Conservation (phyloP, 768 basidiomycete genomes). For the Suillus spraguei region DNA sequence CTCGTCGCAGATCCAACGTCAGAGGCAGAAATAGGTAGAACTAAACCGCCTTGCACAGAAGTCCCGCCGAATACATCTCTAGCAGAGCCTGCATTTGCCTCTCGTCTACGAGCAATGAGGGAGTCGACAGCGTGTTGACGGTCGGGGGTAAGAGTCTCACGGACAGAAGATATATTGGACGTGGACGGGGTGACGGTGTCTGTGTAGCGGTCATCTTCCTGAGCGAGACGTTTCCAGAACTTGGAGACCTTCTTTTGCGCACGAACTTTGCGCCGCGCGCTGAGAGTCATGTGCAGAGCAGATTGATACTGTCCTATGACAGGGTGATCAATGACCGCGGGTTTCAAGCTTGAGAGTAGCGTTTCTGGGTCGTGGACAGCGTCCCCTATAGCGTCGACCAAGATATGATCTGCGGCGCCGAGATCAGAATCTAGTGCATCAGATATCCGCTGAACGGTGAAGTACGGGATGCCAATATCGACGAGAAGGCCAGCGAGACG, state of each 20-base stretch:
- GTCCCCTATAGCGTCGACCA: conserved; percentile 45
- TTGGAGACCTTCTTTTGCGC: conserved; percentile 45
- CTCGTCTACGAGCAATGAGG: conserved; percentile 33
- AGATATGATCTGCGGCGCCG: conserved; percentile 42
- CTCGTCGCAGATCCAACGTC: conserved; percentile 14
- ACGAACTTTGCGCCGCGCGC: conserved; percentile 45
- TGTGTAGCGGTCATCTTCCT: conserved; percentile 29
- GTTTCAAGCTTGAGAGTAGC: conserved; percentile 46
- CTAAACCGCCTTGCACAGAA: conserved; percentile 16
- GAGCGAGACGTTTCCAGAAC: conserved; percentile 49
- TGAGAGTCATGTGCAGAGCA: conserved; percentile 47
- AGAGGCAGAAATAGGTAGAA: conserved; percentile 23
- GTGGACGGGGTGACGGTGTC: conserved; percentile 31
- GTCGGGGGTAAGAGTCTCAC: conserved; percentile 25
- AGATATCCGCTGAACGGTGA: conserved; percentile 26
- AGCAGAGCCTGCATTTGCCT: conserved; percentile 19
- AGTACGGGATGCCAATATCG: conserved; percentile 30
- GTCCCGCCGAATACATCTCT: conserved; percentile 24
- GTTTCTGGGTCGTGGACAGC: conserved; percentile 41
- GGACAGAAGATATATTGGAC: conserved; percentile 33
- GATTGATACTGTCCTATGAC: conserved; percentile 47
- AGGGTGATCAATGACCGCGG: conserved; percentile 36
- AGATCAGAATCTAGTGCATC: conserved; percentile 25
- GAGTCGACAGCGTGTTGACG: conserved; percentile 40
- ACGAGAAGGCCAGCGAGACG: conserved; percentile 26